phyloP scores from a whole-genome alignment of 1,284 basidiomycete species.

The Marasmius tenuissimus region DNA sequence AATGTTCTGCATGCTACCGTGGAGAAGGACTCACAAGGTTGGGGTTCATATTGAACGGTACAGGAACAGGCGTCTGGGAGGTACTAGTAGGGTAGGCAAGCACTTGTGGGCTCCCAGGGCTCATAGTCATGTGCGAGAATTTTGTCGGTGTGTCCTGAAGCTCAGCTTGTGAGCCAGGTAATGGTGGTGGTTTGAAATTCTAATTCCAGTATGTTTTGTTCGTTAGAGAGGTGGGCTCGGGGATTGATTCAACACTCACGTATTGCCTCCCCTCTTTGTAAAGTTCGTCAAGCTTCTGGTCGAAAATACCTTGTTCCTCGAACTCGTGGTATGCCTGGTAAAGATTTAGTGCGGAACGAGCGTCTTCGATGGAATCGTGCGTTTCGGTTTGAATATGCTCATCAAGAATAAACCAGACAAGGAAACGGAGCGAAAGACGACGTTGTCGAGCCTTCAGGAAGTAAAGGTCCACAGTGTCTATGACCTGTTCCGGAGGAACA shows the following conservation, averaged over 20 bases:
- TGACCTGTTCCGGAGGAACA: slow-evolving; percentile 92
- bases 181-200: slow-evolving; percentile 60
- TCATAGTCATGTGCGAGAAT: neutral
- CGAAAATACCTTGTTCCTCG: slow-evolving; percentile 77
- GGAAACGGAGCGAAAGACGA: slow-evolving; percentile 89
- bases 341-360: slow-evolving; percentile 82
- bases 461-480: slow-evolving; percentile 96
- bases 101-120: neutral
- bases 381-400: slow-evolving; percentile 91
- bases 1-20: neutral
- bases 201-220: slow-evolving; percentile 22
- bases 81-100: neutral
- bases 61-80: neutral
- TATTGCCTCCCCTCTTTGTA: slow-evolving; percentile 73
- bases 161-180: slow-evolving; percentile 15
- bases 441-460: slow-evolving; percentile 82
- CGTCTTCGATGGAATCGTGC: slow-evolving; percentile 98
- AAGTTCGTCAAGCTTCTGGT: slow-evolving; percentile 85
- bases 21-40: neutral
- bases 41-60: neutral
- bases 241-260: slow-evolving; percentile 39
- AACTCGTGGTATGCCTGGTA: slow-evolving; percentile 85
- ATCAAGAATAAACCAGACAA: slow-evolving; percentile 90
- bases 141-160: neutral
- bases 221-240: neutral